Evolutionary conservation across 2,329 filamentous ascomycete species (phyloP).

Genomic region (Dactylellina cionopaga): DNA sequence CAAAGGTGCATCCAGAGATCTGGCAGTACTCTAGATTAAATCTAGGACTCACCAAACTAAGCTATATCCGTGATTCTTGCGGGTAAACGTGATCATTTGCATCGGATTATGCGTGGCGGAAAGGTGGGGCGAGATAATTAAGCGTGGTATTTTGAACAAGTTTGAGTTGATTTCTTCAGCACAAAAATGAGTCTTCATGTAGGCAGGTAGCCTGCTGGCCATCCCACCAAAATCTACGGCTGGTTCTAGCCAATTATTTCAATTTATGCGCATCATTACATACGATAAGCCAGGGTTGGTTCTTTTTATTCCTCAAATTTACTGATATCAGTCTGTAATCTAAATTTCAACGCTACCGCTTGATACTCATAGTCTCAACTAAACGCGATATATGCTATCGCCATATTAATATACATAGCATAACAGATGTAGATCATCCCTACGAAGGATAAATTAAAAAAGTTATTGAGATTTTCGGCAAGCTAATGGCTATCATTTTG

Average conservation of each 20-base stretch:
- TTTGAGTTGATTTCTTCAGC: constrained; percentile 31
- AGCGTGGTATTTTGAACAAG: constrained; percentile 36
- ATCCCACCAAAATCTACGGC: neutral
- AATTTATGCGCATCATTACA: neutral
- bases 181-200: neutral
- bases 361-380: no score
- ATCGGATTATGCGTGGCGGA: neutral
- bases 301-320: neutral
- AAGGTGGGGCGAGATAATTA: neutral
- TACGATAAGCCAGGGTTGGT: no score
- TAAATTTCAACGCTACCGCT: neutral
- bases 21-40: neutral
- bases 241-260: neutral
- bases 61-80: neutral
- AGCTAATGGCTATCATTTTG: no score
- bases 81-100: neutral
- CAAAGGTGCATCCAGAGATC: no score
- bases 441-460: no score
- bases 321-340: neutral
- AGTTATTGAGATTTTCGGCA: no score
- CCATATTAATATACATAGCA: no score
- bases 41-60: neutral
- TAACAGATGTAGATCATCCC: no score
- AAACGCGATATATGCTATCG: no score
- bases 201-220: neutral